phyloP scores from a whole-genome alignment of 495 filamentous ascomycete species.

The Chaetomidium leptoderma region DNA sequence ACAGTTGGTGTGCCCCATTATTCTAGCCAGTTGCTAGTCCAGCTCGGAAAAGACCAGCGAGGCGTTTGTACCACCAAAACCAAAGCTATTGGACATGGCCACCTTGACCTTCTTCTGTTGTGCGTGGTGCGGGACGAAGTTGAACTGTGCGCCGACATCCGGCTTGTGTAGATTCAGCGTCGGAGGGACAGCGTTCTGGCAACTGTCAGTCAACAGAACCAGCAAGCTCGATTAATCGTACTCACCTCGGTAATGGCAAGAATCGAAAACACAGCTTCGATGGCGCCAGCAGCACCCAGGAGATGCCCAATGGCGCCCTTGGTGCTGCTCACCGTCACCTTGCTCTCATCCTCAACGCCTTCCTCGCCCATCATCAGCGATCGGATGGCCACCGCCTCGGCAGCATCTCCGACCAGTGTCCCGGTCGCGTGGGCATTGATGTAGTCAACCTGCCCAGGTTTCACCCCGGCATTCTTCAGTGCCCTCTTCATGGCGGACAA shows the following conservation, averaged over 20 bases:
- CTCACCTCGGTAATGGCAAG: slow-evolving; percentile 71
- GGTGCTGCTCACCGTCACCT: slow-evolving; percentile 84
- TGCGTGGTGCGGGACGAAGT: slow-evolving; percentile 70
- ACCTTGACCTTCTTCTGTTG: slow-evolving; percentile 70
- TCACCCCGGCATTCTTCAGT: slow-evolving; percentile 64
- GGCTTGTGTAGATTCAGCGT: slow-evolving; percentile 77
- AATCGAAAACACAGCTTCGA: slow-evolving; percentile 82
- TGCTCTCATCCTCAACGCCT: slow-evolving; percentile 54
- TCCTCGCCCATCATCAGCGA: slow-evolving; percentile 68
- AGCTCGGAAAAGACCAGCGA: slow-evolving; percentile 72
- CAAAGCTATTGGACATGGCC: slow-evolving; percentile 91
- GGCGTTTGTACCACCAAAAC: slow-evolving; percentile 96
- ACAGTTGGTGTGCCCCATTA: not conserved
- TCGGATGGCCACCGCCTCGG: slow-evolving; percentile 82
- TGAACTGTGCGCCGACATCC: slow-evolving; percentile 71
- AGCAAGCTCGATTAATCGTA: slow-evolving; percentile 12
- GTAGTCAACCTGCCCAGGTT: slow-evolving; percentile 74
- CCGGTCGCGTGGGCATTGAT: slow-evolving; percentile 94
- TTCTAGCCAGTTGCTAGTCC: slow-evolving; percentile 15
- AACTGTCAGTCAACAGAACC: slow-evolving; percentile 25
- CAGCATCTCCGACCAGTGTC: slow-evolving; percentile 77
- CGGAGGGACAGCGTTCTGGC: slow-evolving; percentile 73
- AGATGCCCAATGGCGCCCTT: slow-evolving; percentile 93
- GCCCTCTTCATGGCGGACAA: slow-evolving; percentile 80
- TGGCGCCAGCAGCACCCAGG: slow-evolving; percentile 81